Evolutionary conservation across 2,329 filamentous ascomycete species (phyloP).

Genomic region (Magnaporthales sp.): DNA sequence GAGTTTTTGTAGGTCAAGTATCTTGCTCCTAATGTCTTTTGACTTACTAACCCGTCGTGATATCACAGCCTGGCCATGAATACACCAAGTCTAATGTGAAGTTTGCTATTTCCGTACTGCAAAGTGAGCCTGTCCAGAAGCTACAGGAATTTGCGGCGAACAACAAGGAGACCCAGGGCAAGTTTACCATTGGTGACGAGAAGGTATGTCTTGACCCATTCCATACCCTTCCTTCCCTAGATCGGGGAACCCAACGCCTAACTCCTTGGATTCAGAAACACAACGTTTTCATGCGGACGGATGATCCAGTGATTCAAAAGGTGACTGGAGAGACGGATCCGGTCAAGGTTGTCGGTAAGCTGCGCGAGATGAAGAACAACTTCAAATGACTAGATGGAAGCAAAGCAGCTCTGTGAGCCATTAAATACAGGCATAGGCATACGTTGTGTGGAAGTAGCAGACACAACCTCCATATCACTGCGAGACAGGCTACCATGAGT

Average conservation of each 20-base stretch:
- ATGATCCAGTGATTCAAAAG: conserved; percentile 77
- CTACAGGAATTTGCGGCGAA: conserved; percentile 67
- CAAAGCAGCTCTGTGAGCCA: not conserved
- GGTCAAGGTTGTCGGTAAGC: conserved; percentile 72
- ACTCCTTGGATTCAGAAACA: conserved; percentile 53
- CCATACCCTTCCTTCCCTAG: not conserved
- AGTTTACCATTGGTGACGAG: conserved; percentile 95
- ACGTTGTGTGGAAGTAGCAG: no score
- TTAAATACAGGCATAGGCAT: no score
- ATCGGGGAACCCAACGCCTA: not conserved
- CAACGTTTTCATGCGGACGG: conserved; percentile 92
- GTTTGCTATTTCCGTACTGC: conserved; percentile 69
- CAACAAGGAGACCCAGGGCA: conserved; percentile 84
- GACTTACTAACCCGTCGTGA: not conserved
- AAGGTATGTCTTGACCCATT: conserved; percentile 50
- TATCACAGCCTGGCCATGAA: conserved; percentile 74
- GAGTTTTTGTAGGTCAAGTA: conserved; percentile 65
- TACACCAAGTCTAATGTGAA: conserved; percentile 97
- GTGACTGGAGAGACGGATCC: conserved; percentile 73
- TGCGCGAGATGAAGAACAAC: conserved; percentile 87
- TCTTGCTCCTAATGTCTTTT: not conserved
- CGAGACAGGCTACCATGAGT: no score
- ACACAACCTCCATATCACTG: no score
- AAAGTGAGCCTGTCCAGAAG: conserved; percentile 67
- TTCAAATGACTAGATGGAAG: conserved; percentile 42